Evolutionary conservation across 2,329 filamentous ascomycete genomes (phyloP), one percentile per base, ranked within the genome.

Genomic region (Huntiella abstrusa): DNA sequence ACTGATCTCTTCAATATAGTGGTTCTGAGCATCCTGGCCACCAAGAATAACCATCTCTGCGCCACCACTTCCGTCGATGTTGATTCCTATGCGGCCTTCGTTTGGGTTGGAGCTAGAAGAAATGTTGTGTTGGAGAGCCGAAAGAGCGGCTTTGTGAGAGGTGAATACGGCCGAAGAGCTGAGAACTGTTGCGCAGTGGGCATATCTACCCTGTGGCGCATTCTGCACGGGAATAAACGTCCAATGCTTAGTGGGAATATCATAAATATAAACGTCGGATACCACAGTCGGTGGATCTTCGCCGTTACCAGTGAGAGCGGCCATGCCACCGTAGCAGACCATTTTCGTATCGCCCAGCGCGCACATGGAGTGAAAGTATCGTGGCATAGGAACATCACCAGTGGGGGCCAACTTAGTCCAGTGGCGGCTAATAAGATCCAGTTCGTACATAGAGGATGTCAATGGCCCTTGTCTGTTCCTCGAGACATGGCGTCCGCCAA

Each of bases 311-410:
- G 70, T 65, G n/a, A 47, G 10, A 3, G 46, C 41, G 7, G 88
- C 95, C 91, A 98, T 98, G 54, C 91, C 91, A 49, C 91, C 91
- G 61, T 96, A 98, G 62, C 88, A 96, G 3, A 98, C 88, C 60
- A 98, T 70, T 61, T 96, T 98, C 2, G 85, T 88, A 58, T 96
- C 91, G 16, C 91, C 91, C 2, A 98, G 65, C 1, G 84, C 74
- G 59, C 91, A 98, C 60, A 96, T 83, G 52, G 86, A 96, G 65
- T 98, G 91, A 54, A 98, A 98, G 60, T 98, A 98, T 51, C 91
- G 75, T 6, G 91, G 85, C 2, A 86, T 82, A 1, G 91, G 91
- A 34, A 92, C 67, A 55, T 96, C 86, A 39, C 91, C 91, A 22
- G 68, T 71, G 0, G 83, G 78, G 45, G 93, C 83, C 17, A 96